Percentiles rank a stretch among this genome's conserved stretches.
These are phyloP conservation scores for Colletotrichum lindemuthianum DNA, from an alignment of 2,329 filamentous ascomycete genomes.

Conservation along the genomic window DNA sequence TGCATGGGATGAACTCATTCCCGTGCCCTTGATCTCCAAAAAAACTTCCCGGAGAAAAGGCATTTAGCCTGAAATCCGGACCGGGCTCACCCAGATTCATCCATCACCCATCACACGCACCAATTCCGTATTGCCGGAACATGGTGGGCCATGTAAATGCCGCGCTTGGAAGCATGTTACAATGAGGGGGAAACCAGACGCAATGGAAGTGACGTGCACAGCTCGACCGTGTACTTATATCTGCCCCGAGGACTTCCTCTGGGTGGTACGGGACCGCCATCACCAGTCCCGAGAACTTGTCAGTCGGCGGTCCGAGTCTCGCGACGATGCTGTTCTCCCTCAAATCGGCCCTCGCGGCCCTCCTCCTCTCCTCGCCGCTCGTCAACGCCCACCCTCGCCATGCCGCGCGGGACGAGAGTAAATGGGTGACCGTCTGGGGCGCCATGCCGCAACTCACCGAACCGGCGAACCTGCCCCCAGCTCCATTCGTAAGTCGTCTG, in stretches of 20 bases:
- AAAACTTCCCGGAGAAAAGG: slow-evolving; percentile 7
- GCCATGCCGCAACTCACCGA: slow-evolving; percentile 72
- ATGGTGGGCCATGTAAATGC: not conserved
- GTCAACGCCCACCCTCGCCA: slow-evolving; percentile 18
- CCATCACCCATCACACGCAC: not conserved
- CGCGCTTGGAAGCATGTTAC: not conserved
- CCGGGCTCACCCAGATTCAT: slow-evolving; percentile 3
- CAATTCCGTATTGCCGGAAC: slow-evolving; percentile 27
- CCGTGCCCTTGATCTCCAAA: slow-evolving; percentile 1
- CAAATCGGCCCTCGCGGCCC: slow-evolving; percentile 32
- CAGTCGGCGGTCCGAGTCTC: not conserved
- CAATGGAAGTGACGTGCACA: slow-evolving; percentile 1
- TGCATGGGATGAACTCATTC: slow-evolving; percentile 32
- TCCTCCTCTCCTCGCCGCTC: slow-evolving; percentile 22
- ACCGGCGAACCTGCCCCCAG: slow-evolving; percentile 65
- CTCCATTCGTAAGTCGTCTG: slow-evolving; percentile 59
- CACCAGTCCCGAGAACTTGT: not conserved
- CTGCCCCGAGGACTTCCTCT: too few relatives aligned
- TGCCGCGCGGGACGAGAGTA: slow-evolving; percentile 42
- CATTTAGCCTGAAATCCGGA: slow-evolving; percentile 34
- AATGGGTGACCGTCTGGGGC: slow-evolving; percentile 72
- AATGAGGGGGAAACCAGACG: slow-evolving; percentile 23
- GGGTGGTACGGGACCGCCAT: too few relatives aligned
- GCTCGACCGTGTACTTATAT: too few relatives aligned
- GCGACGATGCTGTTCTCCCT: slow-evolving; percentile 14